Evolutionary conservation across 306 rosid genomes (phyloP).

Genomic region (Cercis canadensis): DNA sequence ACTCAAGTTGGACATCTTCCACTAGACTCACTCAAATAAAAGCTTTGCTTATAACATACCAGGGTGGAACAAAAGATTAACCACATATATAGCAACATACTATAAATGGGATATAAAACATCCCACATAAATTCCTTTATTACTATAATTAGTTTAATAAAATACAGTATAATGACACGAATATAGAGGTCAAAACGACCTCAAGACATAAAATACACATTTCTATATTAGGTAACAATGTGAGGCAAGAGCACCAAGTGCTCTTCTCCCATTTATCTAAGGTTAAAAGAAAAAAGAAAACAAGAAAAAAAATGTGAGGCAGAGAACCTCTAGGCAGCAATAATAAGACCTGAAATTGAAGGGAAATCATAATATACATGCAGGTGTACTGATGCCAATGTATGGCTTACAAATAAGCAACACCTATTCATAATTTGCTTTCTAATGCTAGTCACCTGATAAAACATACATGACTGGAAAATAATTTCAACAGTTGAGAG

Average conservation of each 20-base stretch:
- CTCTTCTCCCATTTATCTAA: no score
- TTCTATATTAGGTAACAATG: no score
- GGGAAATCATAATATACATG: not conserved
- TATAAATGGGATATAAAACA: constrained; percentile 2
- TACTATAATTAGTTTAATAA: constrained; percentile 30
- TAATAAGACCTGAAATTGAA: constrained; percentile 42
- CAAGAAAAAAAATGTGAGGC: constrained; percentile 33
- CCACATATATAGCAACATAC: no score
- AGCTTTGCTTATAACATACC: no score
- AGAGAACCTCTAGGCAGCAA: constrained; percentile 31
- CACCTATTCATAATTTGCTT: not conserved
- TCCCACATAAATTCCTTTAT: constrained; percentile 38
- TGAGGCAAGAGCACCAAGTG: no score
- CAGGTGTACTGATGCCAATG: no score
- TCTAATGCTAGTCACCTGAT: not conserved
- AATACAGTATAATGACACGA: constrained; percentile 13
- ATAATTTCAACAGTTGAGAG: not conserved
- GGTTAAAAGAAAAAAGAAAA: no score
- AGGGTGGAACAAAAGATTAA: no score
- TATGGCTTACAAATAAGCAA: not conserved
- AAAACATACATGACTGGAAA: not conserved
- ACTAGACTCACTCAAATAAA: no score
- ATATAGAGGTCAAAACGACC: no score
- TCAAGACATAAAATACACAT: not conserved
- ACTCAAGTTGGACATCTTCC: no score